phyloP scores from a whole-genome alignment of 129 eudicot species.

The carrot (Daucus carota) region DH1_v3.0 NC_030383.2:41411501-41412000 shows the following conservation, averaged over 20 bases:
- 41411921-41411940: not conserved
- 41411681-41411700: not conserved
- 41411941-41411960: not conserved
- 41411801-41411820: not conserved
- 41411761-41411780: not conserved
- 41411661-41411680: not conserved
- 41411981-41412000: no score
- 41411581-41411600: not conserved
- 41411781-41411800: not conserved
- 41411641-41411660: no score
- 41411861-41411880: no score
- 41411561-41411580: no score
- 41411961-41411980: not conserved
- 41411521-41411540: no score
- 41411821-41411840: not conserved
- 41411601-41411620: not conserved
- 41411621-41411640: not conserved
- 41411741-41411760: not conserved
- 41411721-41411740: conserved; percentile 10
- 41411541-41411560: no score
- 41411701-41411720: not conserved
- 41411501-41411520: no score
- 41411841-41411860: not conserved
- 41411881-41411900: not conserved
- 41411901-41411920: not conserved